phyloP scores from a whole-genome alignment of 176 grass and related monocot genomes.

The Rhynchospora breviuscula region DNA sequence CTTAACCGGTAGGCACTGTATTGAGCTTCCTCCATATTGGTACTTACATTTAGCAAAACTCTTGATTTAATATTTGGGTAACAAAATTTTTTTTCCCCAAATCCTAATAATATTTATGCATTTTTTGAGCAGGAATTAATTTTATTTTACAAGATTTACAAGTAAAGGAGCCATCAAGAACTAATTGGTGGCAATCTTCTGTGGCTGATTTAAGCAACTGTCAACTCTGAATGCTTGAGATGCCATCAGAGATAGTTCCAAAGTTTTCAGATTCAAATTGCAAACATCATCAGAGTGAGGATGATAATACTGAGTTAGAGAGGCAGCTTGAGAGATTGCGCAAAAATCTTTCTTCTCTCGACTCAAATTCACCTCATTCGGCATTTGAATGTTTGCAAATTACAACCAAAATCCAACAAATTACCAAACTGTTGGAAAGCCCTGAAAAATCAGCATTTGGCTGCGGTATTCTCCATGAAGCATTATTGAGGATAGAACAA shows the following conservation, averaged over 20 bases:
- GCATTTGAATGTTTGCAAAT: constrained; percentile 64
- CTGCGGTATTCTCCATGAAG: constrained; percentile 55
- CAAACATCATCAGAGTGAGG: constrained; percentile 34
- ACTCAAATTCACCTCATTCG: constrained; percentile 48
- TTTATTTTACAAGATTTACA: not conserved
- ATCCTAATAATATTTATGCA: not conserved
- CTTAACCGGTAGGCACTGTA: not conserved
- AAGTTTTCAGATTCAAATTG: not conserved
- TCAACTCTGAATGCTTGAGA: not conserved
- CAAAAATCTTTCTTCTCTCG: constrained; percentile 53
- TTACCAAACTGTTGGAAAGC: constrained; percentile 42
- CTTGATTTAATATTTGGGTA: not conserved
- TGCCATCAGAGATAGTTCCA: not conserved
- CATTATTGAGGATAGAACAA: constrained; percentile 77
- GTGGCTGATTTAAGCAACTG: not conserved
- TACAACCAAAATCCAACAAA: constrained; percentile 50
- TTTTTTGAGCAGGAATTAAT: not conserved
- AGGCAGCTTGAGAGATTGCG: constrained; percentile 35
- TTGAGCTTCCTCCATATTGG: not conserved
- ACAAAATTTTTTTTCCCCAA: not conserved
- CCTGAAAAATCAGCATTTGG: constrained; percentile 47
- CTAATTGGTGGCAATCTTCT: not conserved
- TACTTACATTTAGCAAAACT: not conserved
- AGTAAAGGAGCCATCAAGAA: not conserved
- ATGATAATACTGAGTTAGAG: constrained; percentile 38